phyloP scores from a whole-genome alignment of 495 filamentous ascomycete genomes.

The Chaetomium tenue region DNA sequence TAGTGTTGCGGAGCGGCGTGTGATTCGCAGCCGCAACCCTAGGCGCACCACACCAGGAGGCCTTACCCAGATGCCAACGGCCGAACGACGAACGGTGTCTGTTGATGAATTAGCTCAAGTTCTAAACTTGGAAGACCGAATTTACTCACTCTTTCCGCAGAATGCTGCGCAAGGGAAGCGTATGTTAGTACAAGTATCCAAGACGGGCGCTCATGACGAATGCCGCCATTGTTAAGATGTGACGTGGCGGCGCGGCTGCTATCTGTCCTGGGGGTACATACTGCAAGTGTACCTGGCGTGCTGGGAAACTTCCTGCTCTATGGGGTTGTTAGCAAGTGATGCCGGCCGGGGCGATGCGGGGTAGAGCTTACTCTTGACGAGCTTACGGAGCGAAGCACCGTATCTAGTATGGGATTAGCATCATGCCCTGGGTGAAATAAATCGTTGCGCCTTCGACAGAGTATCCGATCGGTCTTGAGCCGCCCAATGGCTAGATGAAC shows the following conservation, averaged over 20 bases:
- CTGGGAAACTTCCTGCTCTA: conserved; percentile 93
- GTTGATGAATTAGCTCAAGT: neutral
- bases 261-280: conserved; percentile 51
- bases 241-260: neutral
- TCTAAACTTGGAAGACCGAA: neutral
- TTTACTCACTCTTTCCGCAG: conserved; percentile 74
- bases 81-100: conserved; percentile 79
- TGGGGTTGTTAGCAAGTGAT: conserved; percentile 15
- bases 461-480: conserved; percentile 3
- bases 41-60: neutral
- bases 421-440: neutral
- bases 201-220: neutral
- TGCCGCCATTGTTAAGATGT: neutral
- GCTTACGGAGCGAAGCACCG: conserved; percentile 99
- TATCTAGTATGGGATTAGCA: conserved; percentile 57
- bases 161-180: conserved; percentile 52
- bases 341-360: neutral
- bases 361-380: conserved; percentile 71
- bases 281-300: conserved; percentile 91
- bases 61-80: conserved; percentile 84
- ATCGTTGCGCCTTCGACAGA: conserved; percentile 10
- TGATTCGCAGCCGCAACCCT: neutral
- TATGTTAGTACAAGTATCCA: conserved; percentile 36
- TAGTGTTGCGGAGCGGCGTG: neutral
- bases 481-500: neutral